Base-by-base conservation (phyloP, 352 stramenopile genomes). In the Pythium phragmitis region DNA sequence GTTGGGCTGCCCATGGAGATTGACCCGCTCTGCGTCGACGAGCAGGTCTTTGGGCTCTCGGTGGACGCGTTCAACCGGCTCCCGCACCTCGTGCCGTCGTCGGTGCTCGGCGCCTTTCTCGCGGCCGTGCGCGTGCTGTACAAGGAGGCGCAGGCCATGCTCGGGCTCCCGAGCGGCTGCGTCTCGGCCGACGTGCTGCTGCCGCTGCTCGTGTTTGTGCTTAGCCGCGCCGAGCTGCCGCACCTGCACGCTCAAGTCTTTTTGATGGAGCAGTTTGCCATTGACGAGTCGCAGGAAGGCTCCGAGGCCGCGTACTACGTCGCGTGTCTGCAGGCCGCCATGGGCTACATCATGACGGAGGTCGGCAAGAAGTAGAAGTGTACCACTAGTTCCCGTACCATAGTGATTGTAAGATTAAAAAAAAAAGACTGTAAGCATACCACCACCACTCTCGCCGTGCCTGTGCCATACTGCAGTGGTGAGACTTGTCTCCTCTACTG, bases 271-370 rank as follows among this genome's bases (percentile, higher is more conserved):
- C 70, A 87, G 58, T 89, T 87, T 56, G 80, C 79, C 5, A 87
- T 94, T 51, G 77, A 91, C 34, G 72, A 76, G 55, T 80, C 75
- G 28, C 69, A 86, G 60, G 79, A 88, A 37, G 85, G 85, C 23
- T 90, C 82, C 2, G 85, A 94, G 69, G 79, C 85, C 12, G 83
- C 83, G 41, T 94, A 94, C 65, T 94, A 94, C 65, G 51, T 94
- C 48, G 85, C 85, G 42, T 91, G 85, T 19, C 68, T 92, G 28
- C 82, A 94, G 58, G 80, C 85, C 21, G 83, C 85, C 37, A 82
- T 92, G 68, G 76, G 82, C 51, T 92, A 92, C 79, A 88, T 92
- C 59, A 89, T 87, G 74, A 79, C 62, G 9, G 65, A 71, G 46
- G 48, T 64, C 16, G 65, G 50, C 48, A 71, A 70, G 56, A 26